Conservation (phyloP, 1,139 yeast genomes). For the Geotrichum europaeum region DNA sequence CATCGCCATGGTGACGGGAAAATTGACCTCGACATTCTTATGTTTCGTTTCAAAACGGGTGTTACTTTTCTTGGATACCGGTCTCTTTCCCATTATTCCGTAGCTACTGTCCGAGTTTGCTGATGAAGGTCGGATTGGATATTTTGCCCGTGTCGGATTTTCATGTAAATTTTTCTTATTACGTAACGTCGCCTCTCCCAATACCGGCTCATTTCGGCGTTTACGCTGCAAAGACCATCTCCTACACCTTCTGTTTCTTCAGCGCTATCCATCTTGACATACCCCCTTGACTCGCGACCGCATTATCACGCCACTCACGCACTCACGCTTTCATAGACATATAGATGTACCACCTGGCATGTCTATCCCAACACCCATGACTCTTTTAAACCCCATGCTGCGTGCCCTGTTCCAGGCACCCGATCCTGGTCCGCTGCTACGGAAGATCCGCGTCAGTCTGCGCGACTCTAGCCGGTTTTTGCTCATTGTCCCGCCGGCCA, state of each 20-base stretch:
- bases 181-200: background rate
- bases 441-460: slow-evolving; percentile 9
- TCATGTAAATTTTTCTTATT: background rate
- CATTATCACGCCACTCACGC: background rate
- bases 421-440: slow-evolving; percentile 15
- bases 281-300: background rate
- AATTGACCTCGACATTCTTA: slow-evolving; percentile 20
- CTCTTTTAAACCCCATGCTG: slow-evolving; percentile 13
- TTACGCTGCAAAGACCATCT: background rate
- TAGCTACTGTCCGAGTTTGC: background rate
- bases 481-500: slow-evolving; percentile 15
- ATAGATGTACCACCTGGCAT: background rate
- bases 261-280: background rate
- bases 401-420: slow-evolving; percentile 12
- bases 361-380: background rate
- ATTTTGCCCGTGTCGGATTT: background rate
- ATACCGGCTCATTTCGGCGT: background rate
- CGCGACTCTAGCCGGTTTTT: slow-evolving; percentile 15
- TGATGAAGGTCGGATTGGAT: background rate
- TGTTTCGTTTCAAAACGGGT: slow-evolving; percentile 22
- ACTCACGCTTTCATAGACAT: background rate
- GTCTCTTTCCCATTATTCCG: slow-evolving; percentile 16
- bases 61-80: slow-evolving; percentile 12
- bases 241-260: too few relatives aligned
- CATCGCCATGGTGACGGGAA: slow-evolving; percentile 40